These are phyloP conservation scores for Globisporangium recalcitrans DNA, from an alignment of 352 stramenopile genomes.

Conservation along the genomic window DNA sequence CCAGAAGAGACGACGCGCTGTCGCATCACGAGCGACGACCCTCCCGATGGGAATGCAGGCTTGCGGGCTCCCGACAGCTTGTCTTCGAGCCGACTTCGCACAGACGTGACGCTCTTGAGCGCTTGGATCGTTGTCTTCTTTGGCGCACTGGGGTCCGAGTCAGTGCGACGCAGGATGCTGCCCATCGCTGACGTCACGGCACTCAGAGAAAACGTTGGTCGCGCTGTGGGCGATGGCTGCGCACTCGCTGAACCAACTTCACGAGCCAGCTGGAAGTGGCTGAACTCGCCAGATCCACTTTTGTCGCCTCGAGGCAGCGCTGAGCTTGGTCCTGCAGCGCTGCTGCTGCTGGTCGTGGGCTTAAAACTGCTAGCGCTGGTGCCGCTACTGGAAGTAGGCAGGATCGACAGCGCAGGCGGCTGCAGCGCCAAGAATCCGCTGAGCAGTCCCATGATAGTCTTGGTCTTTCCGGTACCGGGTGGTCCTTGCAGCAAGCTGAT, in stretches of 20 bases:
- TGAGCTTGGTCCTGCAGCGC: neutral
- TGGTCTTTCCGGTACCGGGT: constrained; percentile 94
- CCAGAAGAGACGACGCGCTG: constrained; percentile 33
- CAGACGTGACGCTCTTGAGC: constrained; percentile 49
- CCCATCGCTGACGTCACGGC: constrained; percentile 39
- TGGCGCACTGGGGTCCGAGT: constrained; percentile 10
- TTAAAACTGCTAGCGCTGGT: neutral
- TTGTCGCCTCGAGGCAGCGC: neutral
- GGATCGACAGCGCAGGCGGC: constrained; percentile 43
- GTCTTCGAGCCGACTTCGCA: constrained; percentile 57
- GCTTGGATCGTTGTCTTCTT: constrained; percentile 61
- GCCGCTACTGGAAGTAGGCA: constrained; percentile 14
- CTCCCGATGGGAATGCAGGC: constrained; percentile 16
- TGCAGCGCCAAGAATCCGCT: constrained; percentile 68
- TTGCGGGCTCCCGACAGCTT: constrained; percentile 37
- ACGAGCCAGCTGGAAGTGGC: constrained; percentile 42
- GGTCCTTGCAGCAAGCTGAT: constrained; percentile 92
- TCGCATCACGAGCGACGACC: constrained; percentile 34
- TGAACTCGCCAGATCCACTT: constrained; percentile 26
- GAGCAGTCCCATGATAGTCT: constrained; percentile 86
- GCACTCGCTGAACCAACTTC: constrained; percentile 20
- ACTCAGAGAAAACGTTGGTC: constrained; percentile 50
- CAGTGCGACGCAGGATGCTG: constrained; percentile 56
- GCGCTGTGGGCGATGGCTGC: neutral
- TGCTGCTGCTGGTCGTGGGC: neutral